Conservation (phyloP, 2,329 filamentous ascomycete genomes). For the Volutella citrinella region DNA sequence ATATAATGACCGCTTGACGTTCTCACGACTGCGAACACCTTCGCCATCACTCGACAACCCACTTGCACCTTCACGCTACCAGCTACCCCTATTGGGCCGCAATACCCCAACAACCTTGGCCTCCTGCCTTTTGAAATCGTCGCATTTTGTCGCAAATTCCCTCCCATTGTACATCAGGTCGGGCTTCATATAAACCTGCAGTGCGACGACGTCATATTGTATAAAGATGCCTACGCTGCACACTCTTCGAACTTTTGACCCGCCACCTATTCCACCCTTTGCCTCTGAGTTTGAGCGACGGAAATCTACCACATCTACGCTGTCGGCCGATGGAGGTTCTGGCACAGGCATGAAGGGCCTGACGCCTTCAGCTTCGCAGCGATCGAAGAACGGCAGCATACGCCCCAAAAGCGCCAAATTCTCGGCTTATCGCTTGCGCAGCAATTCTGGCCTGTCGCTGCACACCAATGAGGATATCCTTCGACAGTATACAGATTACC, state of each 20-base stretch:
- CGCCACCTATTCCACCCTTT: conserved; percentile 20
- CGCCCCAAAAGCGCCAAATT: conserved; percentile 29
- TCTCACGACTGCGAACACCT: too few species aligned
- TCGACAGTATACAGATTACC: conserved; percentile 46
- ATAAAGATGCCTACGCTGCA: conserved; percentile 23
- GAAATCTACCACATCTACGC: conserved; percentile 18
- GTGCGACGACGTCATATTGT: conserved; percentile 2
- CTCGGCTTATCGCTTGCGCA: conserved; percentile 34
- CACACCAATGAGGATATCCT: conserved; percentile 43
- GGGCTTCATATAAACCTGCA: too few species aligned
- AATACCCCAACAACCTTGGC: neutral
- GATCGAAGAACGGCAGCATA: conserved; percentile 12
- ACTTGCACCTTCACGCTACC: neutral
- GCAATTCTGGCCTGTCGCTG: conserved; percentile 44
- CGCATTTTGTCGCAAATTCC: neutral
- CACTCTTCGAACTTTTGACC: conserved; percentile 21
- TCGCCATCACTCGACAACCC: too few species aligned
- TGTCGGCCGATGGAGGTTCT: conserved; percentile 17
- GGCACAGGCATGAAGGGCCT: conserved; percentile 15
- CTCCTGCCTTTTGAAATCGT: neutral
- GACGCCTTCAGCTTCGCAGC: conserved; percentile 16
- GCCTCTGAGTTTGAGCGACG: conserved; percentile 22
- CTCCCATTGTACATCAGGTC: neutral
- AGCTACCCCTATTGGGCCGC: neutral
- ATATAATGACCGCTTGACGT: too few species aligned